Percentiles rank a stretch among this genome's conserved stretches.
These are phyloP conservation scores for Mucor racemosus DNA, from an alignment of 371 early-diverging fungal species.

Conservation along the genomic window DNA sequence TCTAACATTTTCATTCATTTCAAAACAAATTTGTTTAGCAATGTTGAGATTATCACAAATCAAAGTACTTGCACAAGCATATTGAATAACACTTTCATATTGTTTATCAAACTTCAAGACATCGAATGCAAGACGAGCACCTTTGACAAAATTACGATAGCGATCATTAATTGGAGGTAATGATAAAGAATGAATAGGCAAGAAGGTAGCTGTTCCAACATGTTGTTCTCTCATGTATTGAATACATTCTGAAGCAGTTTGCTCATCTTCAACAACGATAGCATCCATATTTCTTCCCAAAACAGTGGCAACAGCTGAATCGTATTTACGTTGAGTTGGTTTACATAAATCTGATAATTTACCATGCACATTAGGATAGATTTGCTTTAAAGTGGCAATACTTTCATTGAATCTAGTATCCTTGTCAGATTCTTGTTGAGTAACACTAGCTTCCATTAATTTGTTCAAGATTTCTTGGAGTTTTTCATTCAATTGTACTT, in stretches of 20 bases:
- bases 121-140: conserved; percentile 88
- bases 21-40: conserved; percentile 87
- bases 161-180: conserved; percentile 80
- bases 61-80: conserved; percentile 87
- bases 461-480: conserved; percentile 74
- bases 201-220: conserved; percentile 90
- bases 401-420: conserved; percentile 76
- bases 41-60: conserved; percentile 87
- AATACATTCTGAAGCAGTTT: conserved; percentile 84
- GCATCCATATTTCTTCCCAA: conserved; percentile 83
- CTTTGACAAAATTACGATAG: conserved; percentile 73
- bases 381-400: conserved; percentile 79
- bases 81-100: conserved; percentile 83
- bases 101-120: conserved; percentile 82
- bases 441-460: conserved; percentile 81
- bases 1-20: conserved; percentile 82
- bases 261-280: conserved; percentile 78
- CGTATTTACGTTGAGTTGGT: conserved; percentile 94
- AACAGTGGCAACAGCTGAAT: conserved; percentile 80
- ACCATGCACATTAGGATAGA: conserved; percentile 90
- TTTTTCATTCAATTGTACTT: conserved; percentile 83
- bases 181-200: conserved; percentile 87
- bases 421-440: conserved; percentile 83
- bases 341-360: conserved; percentile 89
- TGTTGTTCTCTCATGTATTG: conserved; percentile 94